Percentiles rank a stretch among this genome's conserved stretches.
phyloP scores from a whole-genome alignment of 1,139 yeast species.

The Meyerozyma carpophila region DNA sequence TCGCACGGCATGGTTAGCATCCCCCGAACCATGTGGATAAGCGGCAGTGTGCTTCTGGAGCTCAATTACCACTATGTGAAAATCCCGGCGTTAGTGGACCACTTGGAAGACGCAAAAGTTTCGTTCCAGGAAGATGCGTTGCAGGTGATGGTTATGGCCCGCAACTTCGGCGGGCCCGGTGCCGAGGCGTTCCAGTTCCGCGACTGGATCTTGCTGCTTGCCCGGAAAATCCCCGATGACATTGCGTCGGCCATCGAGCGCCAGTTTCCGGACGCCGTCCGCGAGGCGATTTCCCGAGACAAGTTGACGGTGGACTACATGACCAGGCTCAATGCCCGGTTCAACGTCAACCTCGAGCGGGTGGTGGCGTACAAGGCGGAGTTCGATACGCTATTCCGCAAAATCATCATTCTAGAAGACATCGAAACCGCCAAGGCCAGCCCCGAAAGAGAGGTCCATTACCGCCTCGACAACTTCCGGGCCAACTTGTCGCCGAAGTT shows the following conservation, averaged over 20 bases:
- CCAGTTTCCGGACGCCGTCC: conserved; percentile 16
- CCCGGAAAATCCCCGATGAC: conserved; percentile 30
- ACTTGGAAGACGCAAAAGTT: conserved; percentile 59
- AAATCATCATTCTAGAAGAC: conserved; percentile 39
- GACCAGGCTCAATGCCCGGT: conserved; percentile 29
- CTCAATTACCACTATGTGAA: conserved; percentile 44
- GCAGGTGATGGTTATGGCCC: conserved; percentile 47
- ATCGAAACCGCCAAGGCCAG: conserved; percentile 27
- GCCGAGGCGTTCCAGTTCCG: conserved; percentile 22
- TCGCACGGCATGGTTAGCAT: conserved; percentile 73
- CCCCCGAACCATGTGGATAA: conserved; percentile 56
- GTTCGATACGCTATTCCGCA: conserved; percentile 27
- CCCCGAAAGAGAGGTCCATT: conserved; percentile 16
- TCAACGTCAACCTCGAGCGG: conserved; percentile 35
- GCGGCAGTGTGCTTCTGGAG: conserved; percentile 36
- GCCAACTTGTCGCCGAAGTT: conserved; percentile 18
- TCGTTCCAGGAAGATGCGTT: conserved; percentile 61
- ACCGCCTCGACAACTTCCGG: conserved; percentile 18
- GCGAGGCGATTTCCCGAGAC: conserved; percentile 23
- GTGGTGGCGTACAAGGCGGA: conserved; percentile 39
- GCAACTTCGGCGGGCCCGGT: conserved; percentile 18
- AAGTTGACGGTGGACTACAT: conserved; percentile 32
- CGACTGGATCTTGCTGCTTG: conserved; percentile 38
- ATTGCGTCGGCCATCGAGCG: conserved; percentile 31
- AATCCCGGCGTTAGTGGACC: conserved; percentile 56